These are phyloP conservation scores for Aegilops sharonensis DNA, from an alignment of 176 grass and related monocot genomes.

Conservation along the genomic window DNA sequence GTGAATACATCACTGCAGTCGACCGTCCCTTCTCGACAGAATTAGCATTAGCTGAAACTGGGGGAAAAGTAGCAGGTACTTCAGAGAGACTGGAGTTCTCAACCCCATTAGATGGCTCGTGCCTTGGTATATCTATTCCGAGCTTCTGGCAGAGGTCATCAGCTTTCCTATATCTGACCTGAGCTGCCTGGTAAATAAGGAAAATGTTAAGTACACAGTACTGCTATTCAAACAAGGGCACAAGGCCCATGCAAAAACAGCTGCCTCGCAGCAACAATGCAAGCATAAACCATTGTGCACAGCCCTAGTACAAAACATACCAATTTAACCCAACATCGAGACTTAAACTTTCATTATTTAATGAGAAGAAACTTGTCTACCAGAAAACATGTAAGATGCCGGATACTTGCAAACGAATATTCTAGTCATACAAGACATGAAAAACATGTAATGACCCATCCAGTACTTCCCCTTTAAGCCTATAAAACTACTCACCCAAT, in stretches of 20 bases:
- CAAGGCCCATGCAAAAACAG: not conserved
- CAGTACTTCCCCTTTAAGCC: not conserved
- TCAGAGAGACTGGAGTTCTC: slow-evolving; percentile 24
- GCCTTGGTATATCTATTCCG: slow-evolving; percentile 27
- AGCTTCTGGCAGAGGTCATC: slow-evolving; percentile 40
- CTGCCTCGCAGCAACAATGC: not conserved
- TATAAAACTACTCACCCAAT: not conserved
- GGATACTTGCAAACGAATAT: slow-evolving; percentile 6
- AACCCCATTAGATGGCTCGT: slow-evolving; percentile 21
- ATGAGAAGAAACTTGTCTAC: slow-evolving; percentile 9
- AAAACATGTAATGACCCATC: not conserved
- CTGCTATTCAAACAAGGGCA: not conserved
- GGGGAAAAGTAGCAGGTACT: not conserved
- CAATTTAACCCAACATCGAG: not conserved
- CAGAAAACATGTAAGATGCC: not conserved
- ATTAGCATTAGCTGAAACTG: slow-evolving; percentile 34
- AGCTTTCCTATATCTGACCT: slow-evolving; percentile 56
- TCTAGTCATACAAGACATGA: not conserved
- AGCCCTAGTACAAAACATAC: slow-evolving; percentile 5
- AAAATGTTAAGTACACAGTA: slow-evolving; percentile 29
- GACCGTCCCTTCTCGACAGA: slow-evolving; percentile 42
- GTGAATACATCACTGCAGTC: slow-evolving; percentile 29
- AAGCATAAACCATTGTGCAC: not conserved
- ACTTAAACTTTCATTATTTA: not conserved
- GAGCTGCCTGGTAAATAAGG: slow-evolving; percentile 53